These are phyloP conservation scores for Sclerospora graminicola DNA, from an alignment of 352 stramenopile species.

Conservation along the genomic window DNA sequence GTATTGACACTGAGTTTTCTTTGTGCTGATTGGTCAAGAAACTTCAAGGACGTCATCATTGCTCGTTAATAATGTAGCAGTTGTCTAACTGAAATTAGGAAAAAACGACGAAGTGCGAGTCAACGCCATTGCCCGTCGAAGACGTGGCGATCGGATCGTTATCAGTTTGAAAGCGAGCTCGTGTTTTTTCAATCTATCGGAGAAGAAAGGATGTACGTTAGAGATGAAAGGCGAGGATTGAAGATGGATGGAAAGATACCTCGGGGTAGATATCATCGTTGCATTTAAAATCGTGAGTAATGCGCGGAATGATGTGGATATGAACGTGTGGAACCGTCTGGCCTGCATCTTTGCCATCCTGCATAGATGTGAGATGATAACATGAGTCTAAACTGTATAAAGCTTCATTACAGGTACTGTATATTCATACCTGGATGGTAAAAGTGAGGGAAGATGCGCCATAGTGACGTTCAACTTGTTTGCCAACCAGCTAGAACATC, in stretches of 20 bases:
- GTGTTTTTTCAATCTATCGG: constrained; percentile 50
- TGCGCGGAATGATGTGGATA: constrained; percentile 88
- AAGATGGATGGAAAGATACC: constrained; percentile 25
- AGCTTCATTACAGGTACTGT: too few relatives aligned
- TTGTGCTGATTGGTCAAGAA: constrained; percentile 10
- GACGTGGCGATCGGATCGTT: constrained; percentile 69
- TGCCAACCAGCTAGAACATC: constrained; percentile 42
- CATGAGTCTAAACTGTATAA: too few relatives aligned
- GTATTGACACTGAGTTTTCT: constrained; percentile 1
- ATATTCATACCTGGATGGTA: constrained; percentile 69
- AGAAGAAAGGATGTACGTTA: not conserved
- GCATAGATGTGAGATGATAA: not conserved
- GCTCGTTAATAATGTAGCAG: not conserved
- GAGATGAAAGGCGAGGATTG: too few relatives aligned
- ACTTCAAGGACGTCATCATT: not conserved
- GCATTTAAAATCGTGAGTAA: constrained; percentile 57
- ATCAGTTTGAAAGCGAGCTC: constrained; percentile 39
- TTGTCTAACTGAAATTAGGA: constrained; percentile 2
- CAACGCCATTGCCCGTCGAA: constrained; percentile 72
- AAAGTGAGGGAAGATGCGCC: constrained; percentile 81
- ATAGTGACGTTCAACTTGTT: constrained; percentile 66
- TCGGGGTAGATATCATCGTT: constrained; percentile 92
- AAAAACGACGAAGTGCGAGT: constrained; percentile 32
- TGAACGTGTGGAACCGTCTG: constrained; percentile 91
- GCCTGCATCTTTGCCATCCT: constrained; percentile 82